Conservation (phyloP, 225 moss, liverwort and hornwort genomes). For the Pleurozium schreberi region DNA sequence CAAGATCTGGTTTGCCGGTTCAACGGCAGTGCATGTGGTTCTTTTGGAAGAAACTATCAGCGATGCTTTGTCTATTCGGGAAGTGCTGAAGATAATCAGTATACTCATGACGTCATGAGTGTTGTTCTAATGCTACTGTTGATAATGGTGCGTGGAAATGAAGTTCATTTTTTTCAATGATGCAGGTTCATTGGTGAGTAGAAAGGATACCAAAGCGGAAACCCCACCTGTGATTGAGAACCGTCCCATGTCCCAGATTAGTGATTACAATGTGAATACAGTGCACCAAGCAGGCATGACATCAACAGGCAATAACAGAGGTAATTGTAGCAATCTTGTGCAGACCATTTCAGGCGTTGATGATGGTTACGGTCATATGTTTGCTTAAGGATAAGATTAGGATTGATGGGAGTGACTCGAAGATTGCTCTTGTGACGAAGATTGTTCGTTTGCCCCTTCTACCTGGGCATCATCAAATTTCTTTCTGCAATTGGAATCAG, state of each 20-base stretch:
- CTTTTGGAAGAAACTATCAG: not conserved
- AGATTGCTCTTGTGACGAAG: constrained; percentile 3
- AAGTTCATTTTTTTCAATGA: not conserved
- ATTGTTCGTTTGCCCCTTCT: not conserved
- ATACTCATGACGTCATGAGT: not conserved
- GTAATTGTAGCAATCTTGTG: constrained; percentile 15
- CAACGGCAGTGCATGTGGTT: not conserved
- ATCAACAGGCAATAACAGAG: constrained; percentile 8
- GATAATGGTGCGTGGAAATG: not conserved
- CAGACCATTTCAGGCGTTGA: constrained; percentile 13
- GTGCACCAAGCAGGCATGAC: constrained; percentile 13
- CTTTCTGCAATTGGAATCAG: not conserved
- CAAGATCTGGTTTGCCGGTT: constrained; percentile 5
- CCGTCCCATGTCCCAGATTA: constrained; percentile 21
- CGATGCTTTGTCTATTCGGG: not conserved
- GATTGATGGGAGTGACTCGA: not conserved
- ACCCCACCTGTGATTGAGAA: constrained; percentile 12
- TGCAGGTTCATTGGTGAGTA: constrained; percentile 31
- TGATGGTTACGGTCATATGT: constrained; percentile 14
- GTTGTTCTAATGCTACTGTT: not conserved
- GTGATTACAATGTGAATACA: constrained; percentile 25
- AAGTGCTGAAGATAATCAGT: not conserved
- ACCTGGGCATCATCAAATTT: not conserved
- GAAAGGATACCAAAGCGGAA: constrained; percentile 30
- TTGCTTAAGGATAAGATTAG: constrained; percentile 4